Evolutionary conservation across 257 asterid genomes (phyloP).

Genomic region (Nicotiana undulata): DNA sequence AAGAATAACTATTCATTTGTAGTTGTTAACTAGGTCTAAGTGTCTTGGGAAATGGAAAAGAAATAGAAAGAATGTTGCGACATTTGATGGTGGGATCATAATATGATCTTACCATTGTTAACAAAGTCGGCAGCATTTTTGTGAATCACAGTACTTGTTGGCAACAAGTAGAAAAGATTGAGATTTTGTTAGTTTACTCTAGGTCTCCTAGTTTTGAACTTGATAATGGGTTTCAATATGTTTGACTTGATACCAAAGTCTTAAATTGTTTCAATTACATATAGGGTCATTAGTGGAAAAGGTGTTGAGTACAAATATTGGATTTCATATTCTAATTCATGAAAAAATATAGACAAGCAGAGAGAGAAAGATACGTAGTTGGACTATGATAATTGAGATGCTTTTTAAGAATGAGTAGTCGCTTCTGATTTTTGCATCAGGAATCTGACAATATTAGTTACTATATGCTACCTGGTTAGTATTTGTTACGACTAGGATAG

Average conservation of each 20-base stretch:
- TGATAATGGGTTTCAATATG: not conserved
- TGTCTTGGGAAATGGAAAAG: not conserved
- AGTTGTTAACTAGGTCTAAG: not conserved
- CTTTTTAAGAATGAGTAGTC: not conserved
- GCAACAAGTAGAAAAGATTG: not conserved
- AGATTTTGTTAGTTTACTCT: not conserved
- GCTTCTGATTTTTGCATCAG: not conserved
- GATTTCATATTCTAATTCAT: not conserved
- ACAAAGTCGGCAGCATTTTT: not conserved
- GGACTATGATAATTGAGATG: not conserved
- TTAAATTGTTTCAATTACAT: not conserved
- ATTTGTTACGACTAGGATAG: not conserved
- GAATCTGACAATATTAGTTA: not conserved
- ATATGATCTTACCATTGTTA: not conserved
- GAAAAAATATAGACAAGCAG: not conserved
- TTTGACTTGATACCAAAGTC: not conserved
- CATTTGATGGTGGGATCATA: not conserved
- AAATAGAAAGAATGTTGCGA: not conserved
- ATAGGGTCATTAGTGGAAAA: not conserved
- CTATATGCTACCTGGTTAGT: not conserved
- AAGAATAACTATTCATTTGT: not conserved
- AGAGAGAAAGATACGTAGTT: conserved; percentile 1
- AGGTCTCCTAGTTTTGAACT: not conserved
- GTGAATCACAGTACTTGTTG: not conserved
- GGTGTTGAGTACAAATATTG: not conserved